Evolutionary conservation across 345 rosid genomes (phyloP), one percentile per base, ranked within the genome.

Genomic region (Carallia brachiata): DNA sequence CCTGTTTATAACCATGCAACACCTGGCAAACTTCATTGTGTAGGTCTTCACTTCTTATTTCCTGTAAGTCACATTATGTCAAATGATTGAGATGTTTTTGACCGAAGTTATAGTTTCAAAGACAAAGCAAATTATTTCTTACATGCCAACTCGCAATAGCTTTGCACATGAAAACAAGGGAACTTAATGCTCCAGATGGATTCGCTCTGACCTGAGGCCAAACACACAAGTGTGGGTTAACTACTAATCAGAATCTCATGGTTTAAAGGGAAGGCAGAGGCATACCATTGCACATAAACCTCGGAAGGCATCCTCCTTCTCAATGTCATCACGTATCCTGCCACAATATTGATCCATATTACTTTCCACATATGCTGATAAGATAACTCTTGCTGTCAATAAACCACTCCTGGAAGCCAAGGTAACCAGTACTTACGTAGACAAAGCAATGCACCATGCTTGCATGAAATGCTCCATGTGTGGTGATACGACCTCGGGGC

Each of bases 121-220:
- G n/a, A 68, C 8, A 23, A 27, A 67, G 50, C 17, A 12, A 37
- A 9, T 36, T 0, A 56, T 81, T 66, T 44, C 96, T 84, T 90
- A 95, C 99, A 65, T 92, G 86, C 98, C 99, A 95, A 80, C 99
- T 95, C 28, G 97, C 98, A 70, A 95, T 87, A 65, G 98, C 96
- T 83, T 85, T 80, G 84, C 96, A 88, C 87, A 95, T 80, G 73
- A 78, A 88, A 73, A 84, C 91, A 73, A 95, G 92, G 63, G 99
- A 89, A 82, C 83, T 90, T 71, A 92, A 78, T 79, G 88, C 98
- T 55, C 98, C 97, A 6, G 92, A 80, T 63, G 99, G 99, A 87
- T 95, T 95, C 73, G 82, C 86, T 79, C 88, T 89, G 60, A 90
- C 91, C 99, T 95, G 87, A 59, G 73, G 76, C 53, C 13, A 34